Conservation (phyloP, 2,329 filamentous ascomycete species). For the Xylaria polymorpha region DNA sequence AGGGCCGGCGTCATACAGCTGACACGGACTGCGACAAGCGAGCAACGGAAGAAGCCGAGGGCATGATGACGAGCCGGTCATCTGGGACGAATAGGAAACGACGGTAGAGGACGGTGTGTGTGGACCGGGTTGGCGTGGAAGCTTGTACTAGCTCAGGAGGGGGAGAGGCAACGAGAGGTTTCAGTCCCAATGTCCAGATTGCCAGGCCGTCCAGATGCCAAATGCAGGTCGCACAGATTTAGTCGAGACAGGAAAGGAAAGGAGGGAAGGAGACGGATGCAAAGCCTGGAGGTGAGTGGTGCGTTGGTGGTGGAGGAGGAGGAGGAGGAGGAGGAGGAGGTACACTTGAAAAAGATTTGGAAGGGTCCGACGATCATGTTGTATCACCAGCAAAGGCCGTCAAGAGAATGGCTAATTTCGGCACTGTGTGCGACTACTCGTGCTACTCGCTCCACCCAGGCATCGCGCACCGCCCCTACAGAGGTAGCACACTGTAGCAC, state of each 20-base stretch:
- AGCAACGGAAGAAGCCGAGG: slow-evolving; percentile 43
- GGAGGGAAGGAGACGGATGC: background rate
- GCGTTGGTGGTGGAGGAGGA: slow-evolving; percentile 23
- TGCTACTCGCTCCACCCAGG: background rate
- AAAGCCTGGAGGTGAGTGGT: background rate
- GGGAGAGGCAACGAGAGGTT: background rate
- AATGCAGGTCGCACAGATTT: slow-evolving; percentile 2
- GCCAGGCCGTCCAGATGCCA: background rate
- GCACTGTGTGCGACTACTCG: slow-evolving; percentile 25
- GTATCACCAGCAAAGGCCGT: slow-evolving; percentile 15
- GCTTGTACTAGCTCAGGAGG: background rate
- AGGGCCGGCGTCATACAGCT: slow-evolving; percentile 29
- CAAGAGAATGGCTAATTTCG: background rate
- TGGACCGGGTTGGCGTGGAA: slow-evolving; percentile 3
- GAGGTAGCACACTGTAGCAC: background rate
- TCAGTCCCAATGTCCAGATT: background rate
- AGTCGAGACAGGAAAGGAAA: slow-evolving; percentile 1
- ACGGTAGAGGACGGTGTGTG: background rate
- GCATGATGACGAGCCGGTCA: slow-evolving; percentile 39
- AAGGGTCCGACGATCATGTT: slow-evolving; percentile 34
- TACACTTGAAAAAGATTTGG: slow-evolving; percentile 37
- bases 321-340: slow-evolving; percentile 20
- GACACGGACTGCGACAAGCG: slow-evolving; percentile 35
- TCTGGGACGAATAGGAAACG: slow-evolving; percentile 37
- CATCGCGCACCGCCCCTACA: background rate